phyloP scores from a whole-genome alignment of 176 grass and related monocot species.

The Ampelocalamus luodianensis region DNA sequence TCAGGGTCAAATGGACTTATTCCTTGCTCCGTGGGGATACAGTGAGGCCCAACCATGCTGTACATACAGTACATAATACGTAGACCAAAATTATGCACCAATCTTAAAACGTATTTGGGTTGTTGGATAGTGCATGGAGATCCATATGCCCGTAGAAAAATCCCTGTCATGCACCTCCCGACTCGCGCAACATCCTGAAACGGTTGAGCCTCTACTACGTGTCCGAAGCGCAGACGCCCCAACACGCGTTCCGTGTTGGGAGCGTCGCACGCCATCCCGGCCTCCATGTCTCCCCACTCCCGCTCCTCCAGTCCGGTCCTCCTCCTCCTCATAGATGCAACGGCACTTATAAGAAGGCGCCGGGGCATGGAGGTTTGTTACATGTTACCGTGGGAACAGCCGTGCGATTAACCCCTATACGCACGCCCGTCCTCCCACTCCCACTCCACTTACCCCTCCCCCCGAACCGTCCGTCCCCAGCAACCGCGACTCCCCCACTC shows the following conservation, averaged over 20 bases:
- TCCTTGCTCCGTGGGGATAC: no score
- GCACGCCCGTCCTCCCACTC: background rate
- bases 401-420: background rate
- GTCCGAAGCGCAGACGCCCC: background rate
- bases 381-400: conserved; percentile 4
- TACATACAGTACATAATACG: no score
- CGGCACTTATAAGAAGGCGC: conserved; percentile 22
- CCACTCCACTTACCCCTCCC: conserved; percentile 19
- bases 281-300: background rate
- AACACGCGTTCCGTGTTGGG: background rate
- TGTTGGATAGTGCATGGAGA: no score
- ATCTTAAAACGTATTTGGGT: no score
- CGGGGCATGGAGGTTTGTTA: conserved; percentile 16
- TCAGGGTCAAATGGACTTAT: no score
- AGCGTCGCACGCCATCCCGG: background rate
- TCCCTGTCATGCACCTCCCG: background rate
- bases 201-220: background rate
- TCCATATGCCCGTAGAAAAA: no score
- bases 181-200: background rate
- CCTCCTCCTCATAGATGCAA: background rate
- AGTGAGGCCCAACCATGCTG: no score
- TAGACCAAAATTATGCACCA: no score
- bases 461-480: conserved; percentile 33
- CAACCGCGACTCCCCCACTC: background rate
- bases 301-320: background rate